A percentile compares a stretch with the other conserved stretches of the same genome.
Conservation (phyloP, 305 asterid genomes). For the Coffea humblotiana region DNA sequence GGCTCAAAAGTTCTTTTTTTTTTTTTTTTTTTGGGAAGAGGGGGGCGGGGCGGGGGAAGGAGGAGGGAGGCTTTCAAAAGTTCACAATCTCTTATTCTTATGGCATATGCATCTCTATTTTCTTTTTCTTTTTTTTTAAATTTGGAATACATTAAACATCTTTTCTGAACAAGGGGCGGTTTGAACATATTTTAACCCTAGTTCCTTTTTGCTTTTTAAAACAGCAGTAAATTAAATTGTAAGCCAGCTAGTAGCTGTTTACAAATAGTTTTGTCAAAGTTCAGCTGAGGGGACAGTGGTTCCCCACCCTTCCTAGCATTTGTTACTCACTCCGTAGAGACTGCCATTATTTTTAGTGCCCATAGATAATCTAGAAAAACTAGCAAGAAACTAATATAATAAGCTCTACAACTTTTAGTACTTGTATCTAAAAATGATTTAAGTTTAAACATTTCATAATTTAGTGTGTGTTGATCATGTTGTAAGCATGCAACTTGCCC, state of each 20-base stretch:
- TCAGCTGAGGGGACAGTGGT: background rate
- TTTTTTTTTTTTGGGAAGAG: too few species aligned
- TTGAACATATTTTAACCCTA: background rate
- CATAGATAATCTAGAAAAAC: too few species aligned
- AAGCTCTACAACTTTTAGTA: background rate
- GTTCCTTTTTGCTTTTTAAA: too few species aligned
- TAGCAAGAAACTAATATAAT: background rate
- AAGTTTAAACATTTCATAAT: background rate
- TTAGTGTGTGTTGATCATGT: background rate
- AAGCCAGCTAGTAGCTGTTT: too few species aligned
- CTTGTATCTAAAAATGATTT: background rate
- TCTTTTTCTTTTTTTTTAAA: too few species aligned
- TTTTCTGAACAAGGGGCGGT: background rate
- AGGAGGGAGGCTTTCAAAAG: too few species aligned
- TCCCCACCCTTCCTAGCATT: background rate
- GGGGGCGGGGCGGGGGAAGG: background rate
- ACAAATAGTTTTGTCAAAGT: too few species aligned
- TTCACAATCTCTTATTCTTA: too few species aligned
- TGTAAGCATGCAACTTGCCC: conserved; percentile 20
- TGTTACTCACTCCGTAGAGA: background rate
- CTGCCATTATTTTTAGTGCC: background rate
- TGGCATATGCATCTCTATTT: background rate
- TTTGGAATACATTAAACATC: background rate
- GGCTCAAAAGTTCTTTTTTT: background rate
- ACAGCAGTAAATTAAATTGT: too few species aligned